These are phyloP conservation scores for Otatea glauca DNA, from an alignment of 176 grass and related monocot genomes.

Conservation along the genomic window DNA sequence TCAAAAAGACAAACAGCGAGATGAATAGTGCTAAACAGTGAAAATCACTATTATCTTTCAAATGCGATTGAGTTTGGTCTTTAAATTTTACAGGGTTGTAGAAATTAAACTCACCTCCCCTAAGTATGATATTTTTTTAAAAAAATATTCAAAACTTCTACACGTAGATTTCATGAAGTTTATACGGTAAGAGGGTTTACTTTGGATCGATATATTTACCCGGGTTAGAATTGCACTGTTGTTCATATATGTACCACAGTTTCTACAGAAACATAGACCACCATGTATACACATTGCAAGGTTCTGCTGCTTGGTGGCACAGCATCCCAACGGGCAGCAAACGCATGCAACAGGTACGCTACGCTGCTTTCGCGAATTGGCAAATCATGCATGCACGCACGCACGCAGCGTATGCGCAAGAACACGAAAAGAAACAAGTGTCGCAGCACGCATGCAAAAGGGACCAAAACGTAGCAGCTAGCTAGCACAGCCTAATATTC, in stretches of 20 bases:
- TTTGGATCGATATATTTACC: neutral
- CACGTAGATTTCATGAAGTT: too few species aligned
- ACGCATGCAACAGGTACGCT: neutral
- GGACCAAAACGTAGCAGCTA: constrained; percentile 31
- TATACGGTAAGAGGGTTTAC: too few species aligned
- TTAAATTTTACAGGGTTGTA: too few species aligned
- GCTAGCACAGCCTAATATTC: neutral
- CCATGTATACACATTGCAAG: too few species aligned
- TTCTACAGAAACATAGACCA: neutral
- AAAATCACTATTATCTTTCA: too few species aligned
- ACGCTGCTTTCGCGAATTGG: neutral
- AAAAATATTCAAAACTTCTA: too few species aligned
- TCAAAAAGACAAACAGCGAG: too few species aligned
- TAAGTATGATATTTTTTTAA: too few species aligned
- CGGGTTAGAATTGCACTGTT: neutral
- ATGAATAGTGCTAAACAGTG: too few species aligned
- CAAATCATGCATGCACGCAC: neutral
- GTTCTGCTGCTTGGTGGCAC: neutral
- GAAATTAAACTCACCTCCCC: too few species aligned
- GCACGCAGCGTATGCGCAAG: neutral
- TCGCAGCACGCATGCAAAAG: constrained; percentile 4
- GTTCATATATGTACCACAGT: neutral
- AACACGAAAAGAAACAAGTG: neutral
- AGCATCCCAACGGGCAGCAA: neutral
- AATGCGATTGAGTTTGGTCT: too few species aligned